phyloP scores from a whole-genome alignment of 2,329 filamentous ascomycete genomes.

The Colletotrichum plurivorum region DNA sequence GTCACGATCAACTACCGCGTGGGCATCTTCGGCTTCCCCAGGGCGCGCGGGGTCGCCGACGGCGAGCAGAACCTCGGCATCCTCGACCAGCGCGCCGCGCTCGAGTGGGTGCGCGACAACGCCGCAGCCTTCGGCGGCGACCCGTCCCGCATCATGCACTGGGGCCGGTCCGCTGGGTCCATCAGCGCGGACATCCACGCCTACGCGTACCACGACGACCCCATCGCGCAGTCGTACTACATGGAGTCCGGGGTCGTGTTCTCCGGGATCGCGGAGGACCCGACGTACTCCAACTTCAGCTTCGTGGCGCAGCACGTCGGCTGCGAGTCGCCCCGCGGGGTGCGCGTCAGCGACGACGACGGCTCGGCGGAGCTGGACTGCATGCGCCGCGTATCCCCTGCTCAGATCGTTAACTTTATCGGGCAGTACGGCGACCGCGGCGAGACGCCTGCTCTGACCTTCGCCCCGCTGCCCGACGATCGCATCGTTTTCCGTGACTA shows the following conservation, averaged over 20 bases:
- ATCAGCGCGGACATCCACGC: constrained; percentile 57
- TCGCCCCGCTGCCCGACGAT: constrained; percentile 48
- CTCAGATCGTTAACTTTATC: constrained; percentile 50
- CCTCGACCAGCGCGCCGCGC: constrained; percentile 37
- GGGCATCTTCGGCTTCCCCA: constrained; percentile 42
- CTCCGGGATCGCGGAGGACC: constrained; percentile 46
- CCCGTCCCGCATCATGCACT: constrained; percentile 55
- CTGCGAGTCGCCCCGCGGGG: constrained; percentile 47
- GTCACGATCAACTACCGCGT: constrained; percentile 41
- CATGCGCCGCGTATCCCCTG: constrained; percentile 52
- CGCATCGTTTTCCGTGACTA: constrained; percentile 50
- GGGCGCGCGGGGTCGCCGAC: constrained; percentile 29
- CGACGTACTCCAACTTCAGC: constrained; percentile 50
- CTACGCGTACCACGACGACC: constrained; percentile 61
- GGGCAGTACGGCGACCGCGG: constrained; percentile 46
- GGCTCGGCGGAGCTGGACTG: constrained; percentile 50
- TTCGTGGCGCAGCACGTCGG: constrained; percentile 52
- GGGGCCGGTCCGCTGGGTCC: constrained; percentile 63
- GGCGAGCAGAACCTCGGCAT: constrained; percentile 41
- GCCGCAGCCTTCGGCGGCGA: constrained; percentile 40
- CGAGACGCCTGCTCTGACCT: constrained; percentile 44
- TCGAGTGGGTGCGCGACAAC: constrained; percentile 42
- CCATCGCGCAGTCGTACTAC: constrained; percentile 58
- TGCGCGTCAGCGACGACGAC: constrained; percentile 20
- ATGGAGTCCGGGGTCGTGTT: constrained; percentile 57